phyloP scores from a whole-genome alignment of 805 yeast genomes.

The Diddensiella caesifluorescens region DNA sequence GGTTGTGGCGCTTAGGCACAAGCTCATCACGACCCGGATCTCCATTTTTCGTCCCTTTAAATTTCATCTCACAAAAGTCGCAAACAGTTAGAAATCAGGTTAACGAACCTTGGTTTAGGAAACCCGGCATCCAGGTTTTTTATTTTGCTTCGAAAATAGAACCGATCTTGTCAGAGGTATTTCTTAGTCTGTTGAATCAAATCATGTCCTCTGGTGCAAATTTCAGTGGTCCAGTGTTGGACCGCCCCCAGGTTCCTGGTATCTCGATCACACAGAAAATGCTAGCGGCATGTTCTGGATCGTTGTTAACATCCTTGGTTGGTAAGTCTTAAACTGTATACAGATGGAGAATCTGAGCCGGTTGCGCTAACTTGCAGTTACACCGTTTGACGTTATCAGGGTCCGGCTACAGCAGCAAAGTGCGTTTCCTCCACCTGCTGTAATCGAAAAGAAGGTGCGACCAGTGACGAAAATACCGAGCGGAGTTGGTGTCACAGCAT shows the following conservation, averaged over 20 bases:
- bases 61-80: no score
- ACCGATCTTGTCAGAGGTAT: no score
- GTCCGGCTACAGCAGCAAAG: slow-evolving; percentile 40
- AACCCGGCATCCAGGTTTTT: neutral
- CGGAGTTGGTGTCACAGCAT: slow-evolving; percentile 35
- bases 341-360: neutral
- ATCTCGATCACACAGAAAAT: slow-evolving; percentile 29
- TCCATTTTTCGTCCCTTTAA: no score
- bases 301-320: slow-evolving; percentile 37
- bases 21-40: no score
- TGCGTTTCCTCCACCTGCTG: slow-evolving; percentile 12
- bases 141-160: no score
- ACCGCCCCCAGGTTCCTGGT: slow-evolving; percentile 3
- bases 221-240: slow-evolving; percentile 10
- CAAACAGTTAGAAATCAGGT: no score
- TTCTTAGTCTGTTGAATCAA: no score
- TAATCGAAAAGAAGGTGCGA: slow-evolving; percentile 8
- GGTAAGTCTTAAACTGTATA: slow-evolving; percentile 22
- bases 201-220: slow-evolving; percentile 11
- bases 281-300: slow-evolving; percentile 39
- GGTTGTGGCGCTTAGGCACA: no score
- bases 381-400: slow-evolving; percentile 41
- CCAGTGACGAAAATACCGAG: slow-evolving; percentile 24
- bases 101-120: neutral
- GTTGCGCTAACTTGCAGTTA: slow-evolving; percentile 21